These are phyloP conservation scores for Boletus bicolor DNA, from an alignment of 768 basidiomycete species.

Conservation along the genomic window DNA sequence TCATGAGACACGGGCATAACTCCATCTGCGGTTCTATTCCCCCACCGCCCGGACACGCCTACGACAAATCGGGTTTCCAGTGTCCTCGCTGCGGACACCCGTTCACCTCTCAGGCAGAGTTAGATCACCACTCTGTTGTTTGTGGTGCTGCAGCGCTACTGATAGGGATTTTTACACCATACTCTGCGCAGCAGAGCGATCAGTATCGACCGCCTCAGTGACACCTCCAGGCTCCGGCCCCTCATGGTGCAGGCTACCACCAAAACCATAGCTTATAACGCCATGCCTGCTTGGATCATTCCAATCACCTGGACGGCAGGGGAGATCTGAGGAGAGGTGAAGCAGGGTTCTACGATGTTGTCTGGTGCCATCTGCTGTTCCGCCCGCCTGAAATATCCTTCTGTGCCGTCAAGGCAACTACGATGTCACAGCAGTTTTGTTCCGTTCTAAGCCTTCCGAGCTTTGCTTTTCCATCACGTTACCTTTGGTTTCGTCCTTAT, in stretches of 20 bases:
- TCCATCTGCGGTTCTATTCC: not conserved
- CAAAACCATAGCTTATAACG: not conserved
- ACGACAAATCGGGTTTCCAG: not conserved
- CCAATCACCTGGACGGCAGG: not conserved
- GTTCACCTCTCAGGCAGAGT: constrained; percentile 7
- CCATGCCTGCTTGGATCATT: not conserved
- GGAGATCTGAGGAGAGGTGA: not conserved
- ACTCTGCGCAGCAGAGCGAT: not conserved
- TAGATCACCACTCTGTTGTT: constrained; percentile 6
- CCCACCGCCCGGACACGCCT: not conserved
- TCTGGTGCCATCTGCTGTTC: not conserved
- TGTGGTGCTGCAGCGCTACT: constrained; percentile 15
- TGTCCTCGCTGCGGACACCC: constrained; percentile 18
- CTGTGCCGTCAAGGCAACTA: not conserved
- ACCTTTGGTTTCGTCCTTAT: not conserved
- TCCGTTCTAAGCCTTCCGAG: not conserved
- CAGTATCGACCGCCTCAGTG: not conserved
- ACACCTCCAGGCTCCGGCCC: not conserved
- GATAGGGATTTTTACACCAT: constrained; percentile 14
- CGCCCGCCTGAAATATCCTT: not conserved
- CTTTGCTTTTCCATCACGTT: not conserved
- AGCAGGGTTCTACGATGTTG: not conserved
- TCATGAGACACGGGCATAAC: not conserved
- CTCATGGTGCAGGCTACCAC: not conserved
- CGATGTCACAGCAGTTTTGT: not conserved